Base-by-base conservation (phyloP, 2,329 filamentous ascomycete genomes). In the Aspergillus unguis region DNA sequence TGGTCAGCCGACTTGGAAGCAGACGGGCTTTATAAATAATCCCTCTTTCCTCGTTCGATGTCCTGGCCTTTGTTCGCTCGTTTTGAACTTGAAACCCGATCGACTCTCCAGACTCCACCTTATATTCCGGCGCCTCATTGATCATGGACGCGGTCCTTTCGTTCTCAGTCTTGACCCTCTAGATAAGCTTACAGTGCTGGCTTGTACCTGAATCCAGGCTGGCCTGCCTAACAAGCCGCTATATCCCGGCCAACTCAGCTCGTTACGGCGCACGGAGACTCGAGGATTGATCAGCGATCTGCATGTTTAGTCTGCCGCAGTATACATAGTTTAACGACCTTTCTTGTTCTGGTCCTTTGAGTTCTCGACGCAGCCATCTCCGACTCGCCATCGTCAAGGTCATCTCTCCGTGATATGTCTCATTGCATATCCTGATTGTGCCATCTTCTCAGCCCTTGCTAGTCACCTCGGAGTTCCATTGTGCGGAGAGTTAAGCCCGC, bases 1-100 rank as follows among this genome's bases (percentile, higher is more conserved):
- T 59, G 58, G 53, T 56, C 56, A 56, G 47, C 48, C 56, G 56
- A 56, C 55, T 52, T 44, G 32, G 28, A 47, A 37, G 36, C 33
- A 29, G 42, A 40, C 27, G 11, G 48, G 37, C 49, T 35, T 32
- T 45, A 51, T 51, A 54, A 54, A 51, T 51, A 54, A 54, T 41
- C 26, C 28, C 44, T 41, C 27, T 10, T 49, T 28, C 36, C 38
- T 46, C 43, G 28, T 31, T 23, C 23, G 5, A 28, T 43, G 9
- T 48, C 44, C 28, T 48, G 26, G 36, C 29, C 41, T 43, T 47
- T 42, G 25, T 40, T 29, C 37, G 32, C 38, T 45, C 27, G 9
- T 33, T 46, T 38, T 44, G 26, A 36, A 32, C 41, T 40, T 46
- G 31, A 44, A 49, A 46, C 35, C 37, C 17, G 35, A 37, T 46